These are phyloP conservation scores for Primulina eburnea DNA, from an alignment of 257 asterid genomes.

Conservation along the genomic window DNA sequence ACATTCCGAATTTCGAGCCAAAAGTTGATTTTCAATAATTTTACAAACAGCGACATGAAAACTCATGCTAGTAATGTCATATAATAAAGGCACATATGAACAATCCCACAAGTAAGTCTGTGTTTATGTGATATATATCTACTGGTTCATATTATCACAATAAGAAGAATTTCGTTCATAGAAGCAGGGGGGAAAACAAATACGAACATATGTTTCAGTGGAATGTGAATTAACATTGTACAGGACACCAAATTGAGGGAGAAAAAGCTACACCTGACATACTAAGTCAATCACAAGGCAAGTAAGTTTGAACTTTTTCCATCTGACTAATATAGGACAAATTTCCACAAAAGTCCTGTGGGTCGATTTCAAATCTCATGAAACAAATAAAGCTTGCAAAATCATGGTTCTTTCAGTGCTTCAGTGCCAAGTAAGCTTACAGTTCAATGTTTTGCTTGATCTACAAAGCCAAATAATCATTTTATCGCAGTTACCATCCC, in stretches of 20 bases:
- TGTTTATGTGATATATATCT: not conserved
- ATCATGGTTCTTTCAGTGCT: conserved; percentile 12
- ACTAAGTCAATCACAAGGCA: conserved; percentile 4
- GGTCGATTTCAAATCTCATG: conserved; percentile 2
- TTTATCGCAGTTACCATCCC: not conserved
- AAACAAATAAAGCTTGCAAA: conserved; percentile 11
- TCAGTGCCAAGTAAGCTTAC: conserved; percentile 17
- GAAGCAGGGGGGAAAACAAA: not conserved
- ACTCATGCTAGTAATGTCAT: not conserved
- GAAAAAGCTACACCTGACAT: not conserved
- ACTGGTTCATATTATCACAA: not conserved
- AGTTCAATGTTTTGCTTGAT: conserved; percentile 4
- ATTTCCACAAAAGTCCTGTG: no score
- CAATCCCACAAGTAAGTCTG: not conserved
- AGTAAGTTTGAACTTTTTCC: conserved; percentile 1
- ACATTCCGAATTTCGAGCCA: not conserved
- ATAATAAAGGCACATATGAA: not conserved
- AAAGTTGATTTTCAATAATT: conserved; percentile 2
- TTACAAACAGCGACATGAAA: conserved; percentile 2
- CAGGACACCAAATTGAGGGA: not conserved
- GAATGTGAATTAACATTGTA: not conserved
- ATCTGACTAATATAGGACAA: conserved; percentile 5
- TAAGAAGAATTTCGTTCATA: not conserved
- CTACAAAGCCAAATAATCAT: not conserved
- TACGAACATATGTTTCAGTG: not conserved